Percentiles rank a stretch among this genome's conserved stretches.
These are phyloP conservation scores for Nigrospora sphaerica DNA, from an alignment of 2,329 filamentous ascomycete genomes.

Conservation along the genomic window DNA sequence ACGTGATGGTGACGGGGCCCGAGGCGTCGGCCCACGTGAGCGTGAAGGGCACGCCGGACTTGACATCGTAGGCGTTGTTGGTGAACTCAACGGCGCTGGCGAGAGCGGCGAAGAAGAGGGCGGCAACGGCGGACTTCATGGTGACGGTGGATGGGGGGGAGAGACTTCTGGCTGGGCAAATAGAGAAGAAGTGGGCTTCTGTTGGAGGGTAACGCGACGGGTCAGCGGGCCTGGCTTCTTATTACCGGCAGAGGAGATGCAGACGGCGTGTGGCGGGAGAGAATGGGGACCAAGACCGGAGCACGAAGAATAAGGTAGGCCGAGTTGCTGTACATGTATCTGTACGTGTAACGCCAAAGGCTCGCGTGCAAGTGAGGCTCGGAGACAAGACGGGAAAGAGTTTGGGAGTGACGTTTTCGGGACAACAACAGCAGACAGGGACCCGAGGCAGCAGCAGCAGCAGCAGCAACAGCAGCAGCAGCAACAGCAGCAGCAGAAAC, in stretches of 20 bases:
- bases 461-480: no score
- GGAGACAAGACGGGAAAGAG: no score
- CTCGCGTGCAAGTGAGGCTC: no score
- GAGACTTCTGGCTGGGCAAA: neutral
- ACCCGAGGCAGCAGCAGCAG: no score
- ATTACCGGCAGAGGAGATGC: neutral
- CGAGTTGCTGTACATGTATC: neutral
- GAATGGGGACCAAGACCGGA: neutral
- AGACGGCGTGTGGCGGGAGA: no score
- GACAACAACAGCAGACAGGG: no score
- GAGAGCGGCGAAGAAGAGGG: slow-evolving; percentile 21
- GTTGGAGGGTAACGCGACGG: slow-evolving; percentile 2
- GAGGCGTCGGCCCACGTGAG: slow-evolving; percentile 33
- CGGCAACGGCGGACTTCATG: slow-evolving; percentile 23
- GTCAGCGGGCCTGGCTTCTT: neutral
- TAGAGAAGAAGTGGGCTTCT: slow-evolving; percentile 5
- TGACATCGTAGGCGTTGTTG: slow-evolving; percentile 27
- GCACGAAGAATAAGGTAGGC: neutral
- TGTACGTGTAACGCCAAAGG: no score
- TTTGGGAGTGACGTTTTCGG: no score
- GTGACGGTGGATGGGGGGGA: slow-evolving; percentile 10
- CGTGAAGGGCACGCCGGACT: slow-evolving; percentile 31
- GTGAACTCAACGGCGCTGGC: slow-evolving; percentile 24
- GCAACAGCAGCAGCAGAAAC: no score
- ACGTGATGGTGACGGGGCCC: slow-evolving; percentile 33